Evolutionary conservation across 371 early-diverging fungal genomes (phyloP).

Genomic region (Mortierella sp.): DNA sequence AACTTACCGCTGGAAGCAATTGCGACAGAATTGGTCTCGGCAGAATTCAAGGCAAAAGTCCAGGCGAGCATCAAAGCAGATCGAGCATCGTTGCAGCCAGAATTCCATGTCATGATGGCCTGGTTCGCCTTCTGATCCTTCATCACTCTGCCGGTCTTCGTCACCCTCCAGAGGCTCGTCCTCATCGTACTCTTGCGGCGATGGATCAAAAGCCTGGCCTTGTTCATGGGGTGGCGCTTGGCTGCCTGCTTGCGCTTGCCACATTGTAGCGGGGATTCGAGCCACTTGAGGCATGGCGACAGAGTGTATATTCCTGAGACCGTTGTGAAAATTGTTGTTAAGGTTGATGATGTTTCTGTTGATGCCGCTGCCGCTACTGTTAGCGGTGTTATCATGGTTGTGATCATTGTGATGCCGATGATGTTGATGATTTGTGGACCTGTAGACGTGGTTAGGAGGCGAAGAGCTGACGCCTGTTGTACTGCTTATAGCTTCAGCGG

Average conservation of each 20-base stretch:
- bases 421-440: neutral
- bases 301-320: too few relatives aligned
- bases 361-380: constrained; percentile 7
- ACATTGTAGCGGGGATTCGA: neutral
- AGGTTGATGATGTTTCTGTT: constrained; percentile 5
- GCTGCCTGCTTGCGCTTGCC: neutral
- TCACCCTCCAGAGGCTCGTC: constrained; percentile 30
- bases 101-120: constrained; percentile 60
- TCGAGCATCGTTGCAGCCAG: constrained; percentile 72
- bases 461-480: too few relatives aligned
- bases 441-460: neutral
- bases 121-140: constrained; percentile 33
- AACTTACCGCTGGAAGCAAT: constrained; percentile 69
- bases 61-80: constrained; percentile 73
- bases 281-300: neutral
- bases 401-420: constrained; percentile 6
- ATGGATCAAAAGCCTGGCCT: constrained; percentile 12
- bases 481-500: neutral
- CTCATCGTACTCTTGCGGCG: constrained; percentile 21
- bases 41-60: constrained; percentile 74
- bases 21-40: constrained; percentile 73
- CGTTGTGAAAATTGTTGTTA: too few relatives aligned
- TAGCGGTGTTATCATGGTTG: neutral
- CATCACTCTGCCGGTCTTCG: constrained; percentile 43
- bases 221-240: neutral